These are phyloP conservation scores for Lyophyllum atratum DNA, from an alignment of 768 basidiomycete genomes.

Conservation along the genomic window DNA sequence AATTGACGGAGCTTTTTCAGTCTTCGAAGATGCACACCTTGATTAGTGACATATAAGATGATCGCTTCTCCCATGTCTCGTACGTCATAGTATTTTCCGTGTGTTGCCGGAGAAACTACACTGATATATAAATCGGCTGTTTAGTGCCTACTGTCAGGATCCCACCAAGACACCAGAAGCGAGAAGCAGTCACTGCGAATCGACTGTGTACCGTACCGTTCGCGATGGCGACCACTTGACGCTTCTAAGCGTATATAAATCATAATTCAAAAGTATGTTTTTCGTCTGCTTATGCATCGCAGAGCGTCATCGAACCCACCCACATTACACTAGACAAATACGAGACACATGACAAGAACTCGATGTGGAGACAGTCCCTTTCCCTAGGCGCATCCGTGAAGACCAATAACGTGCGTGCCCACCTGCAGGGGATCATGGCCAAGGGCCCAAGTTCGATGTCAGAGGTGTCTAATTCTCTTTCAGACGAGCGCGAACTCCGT, in stretches of 20 bases:
- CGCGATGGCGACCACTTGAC: slow-evolving; percentile 98
- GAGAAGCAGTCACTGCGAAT: slow-evolving; percentile 93
- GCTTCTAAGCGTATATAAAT: slow-evolving; percentile 92
- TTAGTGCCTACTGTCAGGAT: slow-evolving; percentile 93
- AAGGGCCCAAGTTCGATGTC: slow-evolving; percentile 82
- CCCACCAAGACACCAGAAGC: slow-evolving; percentile 83
- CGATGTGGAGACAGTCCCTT: slow-evolving; percentile 91
- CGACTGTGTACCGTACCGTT: slow-evolving; percentile 78
- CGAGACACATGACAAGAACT: slow-evolving; percentile 81
- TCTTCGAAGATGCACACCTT: slow-evolving; percentile 92
- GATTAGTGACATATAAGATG: no score
- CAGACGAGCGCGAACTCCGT: slow-evolving; percentile 77
- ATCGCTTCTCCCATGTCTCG: slow-evolving; percentile 97
- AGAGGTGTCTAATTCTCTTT: slow-evolving; percentile 65
- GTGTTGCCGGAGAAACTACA: neutral
- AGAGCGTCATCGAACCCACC: neutral
- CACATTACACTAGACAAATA: slow-evolving; percentile 52
- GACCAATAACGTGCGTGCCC: slow-evolving; percentile 91
- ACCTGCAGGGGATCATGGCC: slow-evolving; percentile 91
- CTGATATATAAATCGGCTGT: neutral
- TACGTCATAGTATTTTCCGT: slow-evolving; percentile 31
- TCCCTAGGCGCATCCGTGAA: slow-evolving; percentile 81
- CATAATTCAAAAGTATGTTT: slow-evolving; percentile 77
- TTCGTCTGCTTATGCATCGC: neutral
- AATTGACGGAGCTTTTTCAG: slow-evolving; percentile 32